Conservation (phyloP, 2,329 filamentous ascomycete genomes). For the Podosphaera fusca region DNA sequence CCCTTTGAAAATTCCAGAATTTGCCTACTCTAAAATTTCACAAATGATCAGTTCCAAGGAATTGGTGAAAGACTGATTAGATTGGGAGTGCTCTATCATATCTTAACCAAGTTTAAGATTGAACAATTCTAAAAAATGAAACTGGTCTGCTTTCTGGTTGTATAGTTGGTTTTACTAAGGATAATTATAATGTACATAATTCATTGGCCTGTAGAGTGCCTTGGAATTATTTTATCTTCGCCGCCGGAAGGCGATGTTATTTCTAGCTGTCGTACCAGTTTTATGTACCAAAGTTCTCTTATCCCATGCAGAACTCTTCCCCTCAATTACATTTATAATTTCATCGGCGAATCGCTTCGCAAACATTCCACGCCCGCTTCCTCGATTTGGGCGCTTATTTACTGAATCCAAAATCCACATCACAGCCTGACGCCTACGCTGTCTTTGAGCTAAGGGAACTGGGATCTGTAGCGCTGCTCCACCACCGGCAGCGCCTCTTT, state of each 20-base stretch:
- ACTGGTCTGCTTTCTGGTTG: too few relatives aligned
- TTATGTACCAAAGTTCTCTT: conserved; percentile 58
- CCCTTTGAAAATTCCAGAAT: too few relatives aligned
- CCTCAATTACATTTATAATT: conserved; percentile 70
- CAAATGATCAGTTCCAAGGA: too few relatives aligned
- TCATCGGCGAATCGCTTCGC: conserved; percentile 65
- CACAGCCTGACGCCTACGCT: conserved; percentile 58
- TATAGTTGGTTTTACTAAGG: too few relatives aligned
- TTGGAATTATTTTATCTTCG: not conserved
- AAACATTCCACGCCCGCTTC: conserved; percentile 49
- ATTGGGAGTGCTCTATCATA: too few relatives aligned
- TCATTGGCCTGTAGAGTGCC: not conserved
- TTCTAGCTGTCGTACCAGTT: conserved; percentile 48
- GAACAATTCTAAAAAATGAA: too few relatives aligned
- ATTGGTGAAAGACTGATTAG: too few relatives aligned
- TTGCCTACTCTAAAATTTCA: too few relatives aligned
- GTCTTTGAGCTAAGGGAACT: conserved; percentile 47
- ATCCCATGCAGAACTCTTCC: conserved; percentile 66
- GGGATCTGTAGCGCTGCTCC: conserved; percentile 68
- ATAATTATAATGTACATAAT: too few relatives aligned
- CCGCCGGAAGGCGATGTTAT: conserved; percentile 35
- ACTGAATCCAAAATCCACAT: conserved; percentile 78
- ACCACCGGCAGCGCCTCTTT: conserved; percentile 64
- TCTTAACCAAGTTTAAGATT: too few relatives aligned
- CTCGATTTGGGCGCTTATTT: conserved; percentile 49